Evolutionary conservation across 2,329 filamentous ascomycete genomes (phyloP), one percentile per base, ranked within the genome.

Genomic region (Ambrosiella cleistominuta): DNA sequence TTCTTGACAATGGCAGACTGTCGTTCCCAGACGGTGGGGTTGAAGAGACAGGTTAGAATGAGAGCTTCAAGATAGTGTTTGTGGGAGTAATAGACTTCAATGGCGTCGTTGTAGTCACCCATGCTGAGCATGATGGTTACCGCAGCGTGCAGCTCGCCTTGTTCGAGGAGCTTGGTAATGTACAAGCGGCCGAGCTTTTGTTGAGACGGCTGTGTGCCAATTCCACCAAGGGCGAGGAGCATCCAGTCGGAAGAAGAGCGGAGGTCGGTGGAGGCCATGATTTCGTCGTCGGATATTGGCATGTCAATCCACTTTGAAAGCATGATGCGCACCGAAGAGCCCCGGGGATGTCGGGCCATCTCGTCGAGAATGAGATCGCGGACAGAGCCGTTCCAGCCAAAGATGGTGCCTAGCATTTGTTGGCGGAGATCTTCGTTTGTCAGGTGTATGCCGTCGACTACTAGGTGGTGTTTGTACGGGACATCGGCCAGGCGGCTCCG

Each of bases 231-330:
- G 9, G 93, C 91, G 40, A 98, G 74, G 60, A 97, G 72, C 88
- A 98, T 96, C 93, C 93, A 98, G 69, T 97, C 93, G 0, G 88
- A 87, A 1, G 86, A 88, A 8, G 88, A 91, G 78, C 93, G 90
- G n/a, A 87, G 85, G 63, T 91, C 82, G 0, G 88, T 85, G 49
- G 81, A 86, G 1, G 86, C 81, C 9, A 82, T 78, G 79, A 95
- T 86, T 45, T 88, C 78, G 65, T 95, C 88, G 0, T 84, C 78
- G 60, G 88, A 83, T 0, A 55, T 54, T 42, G 88, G 81, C 62
- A 95, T 86, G 12, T 90, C 89, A 0, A 98, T 78, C 93, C 93
- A 98, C 69, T 94, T 95, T 1, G 88, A 79, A 3, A 98, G 77
- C 44, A 97, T 76, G 56, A 97, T 86, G 11, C 86, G 82, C 62